phyloP scores from a whole-genome alignment of 2,329 filamentous ascomycete genomes.

The Coleophoma cylindrospora region DNA sequence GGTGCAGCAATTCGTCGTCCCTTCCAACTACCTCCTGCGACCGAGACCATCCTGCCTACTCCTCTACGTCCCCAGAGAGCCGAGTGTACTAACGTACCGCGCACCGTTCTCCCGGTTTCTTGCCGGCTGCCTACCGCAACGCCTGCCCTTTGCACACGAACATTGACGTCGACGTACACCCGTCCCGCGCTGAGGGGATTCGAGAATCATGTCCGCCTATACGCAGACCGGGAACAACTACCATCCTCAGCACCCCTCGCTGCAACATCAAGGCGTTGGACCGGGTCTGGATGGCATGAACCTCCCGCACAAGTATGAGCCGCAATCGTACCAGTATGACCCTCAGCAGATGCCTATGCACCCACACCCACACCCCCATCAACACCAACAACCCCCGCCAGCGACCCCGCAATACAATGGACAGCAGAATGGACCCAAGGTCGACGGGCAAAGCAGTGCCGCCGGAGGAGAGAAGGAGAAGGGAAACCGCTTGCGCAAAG shows the following conservation, averaged over 20 bases:
- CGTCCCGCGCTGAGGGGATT: no score
- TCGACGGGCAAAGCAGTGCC: conserved; percentile 7
- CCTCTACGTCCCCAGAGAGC: no score
- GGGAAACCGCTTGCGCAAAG: conserved; percentile 37
- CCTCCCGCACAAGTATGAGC: background rate
- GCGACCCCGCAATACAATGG: conserved; percentile 9
- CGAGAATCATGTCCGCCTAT: conserved; percentile 11
- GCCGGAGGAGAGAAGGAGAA: conserved; percentile 18
- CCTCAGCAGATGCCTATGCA: conserved; percentile 2
- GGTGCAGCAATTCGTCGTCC: background rate
- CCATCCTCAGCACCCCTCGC: conserved; percentile 1
- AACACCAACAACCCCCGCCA: conserved; percentile 8
- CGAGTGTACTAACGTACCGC: no score
- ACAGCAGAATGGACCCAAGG: conserved; percentile 11
- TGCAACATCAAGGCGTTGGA: conserved; percentile 5
- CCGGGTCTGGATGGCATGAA: background rate
- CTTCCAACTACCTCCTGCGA: background rate
- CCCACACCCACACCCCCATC: conserved; percentile 3
- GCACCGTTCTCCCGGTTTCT: conserved; percentile 12
- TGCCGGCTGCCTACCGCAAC: conserved; percentile 7
- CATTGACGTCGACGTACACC: background rate
- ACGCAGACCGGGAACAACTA: conserved; percentile 7
- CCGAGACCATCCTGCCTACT: no score
- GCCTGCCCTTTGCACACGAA: conserved; percentile 1
- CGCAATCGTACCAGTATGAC: conserved; percentile 1